A percentile compares a stretch with the other conserved stretches of the same genome.
Evolutionary conservation across 1,139 yeast species (phyloP).

Genomic region (Zygosaccharomyces sapae): DNA sequence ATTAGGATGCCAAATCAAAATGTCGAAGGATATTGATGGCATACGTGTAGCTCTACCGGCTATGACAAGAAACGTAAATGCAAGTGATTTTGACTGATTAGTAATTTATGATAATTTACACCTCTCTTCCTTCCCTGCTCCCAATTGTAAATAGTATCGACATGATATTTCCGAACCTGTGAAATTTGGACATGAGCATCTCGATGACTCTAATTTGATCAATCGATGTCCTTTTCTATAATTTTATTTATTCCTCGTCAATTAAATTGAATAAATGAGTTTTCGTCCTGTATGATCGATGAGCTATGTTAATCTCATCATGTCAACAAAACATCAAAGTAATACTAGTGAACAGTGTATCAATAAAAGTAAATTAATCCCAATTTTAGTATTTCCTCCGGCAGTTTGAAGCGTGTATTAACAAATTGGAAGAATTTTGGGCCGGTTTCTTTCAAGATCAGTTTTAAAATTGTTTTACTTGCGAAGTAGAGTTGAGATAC

Average conservation of each 20-base stretch:
- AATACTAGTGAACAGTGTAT: too few species aligned
- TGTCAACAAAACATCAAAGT: neutral
- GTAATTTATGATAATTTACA: neutral
- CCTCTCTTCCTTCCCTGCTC: too few species aligned
- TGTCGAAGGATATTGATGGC: conserved; percentile 90
- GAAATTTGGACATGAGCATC: neutral
- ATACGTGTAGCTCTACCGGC: conserved; percentile 94
- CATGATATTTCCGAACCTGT: neutral
- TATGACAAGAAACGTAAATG: conserved; percentile 89
- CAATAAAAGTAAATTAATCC: too few species aligned
- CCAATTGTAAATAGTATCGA: neutral
- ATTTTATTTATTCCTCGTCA: neutral
- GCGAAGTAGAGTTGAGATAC: conserved; percentile 11
- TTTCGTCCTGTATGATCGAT: neutral
- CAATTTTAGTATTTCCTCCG: too few species aligned
- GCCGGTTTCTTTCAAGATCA: conserved; percentile 6
- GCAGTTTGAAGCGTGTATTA: neutral
- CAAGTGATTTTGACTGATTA: conserved; percentile 55
- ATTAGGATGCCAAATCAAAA: conserved; percentile 86
- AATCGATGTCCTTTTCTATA: neutral
- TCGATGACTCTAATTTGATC: neutral
- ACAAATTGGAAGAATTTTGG: neutral
- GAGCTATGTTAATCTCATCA: neutral
- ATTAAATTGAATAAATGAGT: neutral
- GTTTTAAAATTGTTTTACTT: conserved; percentile 2